A percentile compares a stretch with the other conserved stretches of the same genome.
phyloP scores from a whole-genome alignment of 139 green algal genomes.

The Micractinium conductrix region DNA sequence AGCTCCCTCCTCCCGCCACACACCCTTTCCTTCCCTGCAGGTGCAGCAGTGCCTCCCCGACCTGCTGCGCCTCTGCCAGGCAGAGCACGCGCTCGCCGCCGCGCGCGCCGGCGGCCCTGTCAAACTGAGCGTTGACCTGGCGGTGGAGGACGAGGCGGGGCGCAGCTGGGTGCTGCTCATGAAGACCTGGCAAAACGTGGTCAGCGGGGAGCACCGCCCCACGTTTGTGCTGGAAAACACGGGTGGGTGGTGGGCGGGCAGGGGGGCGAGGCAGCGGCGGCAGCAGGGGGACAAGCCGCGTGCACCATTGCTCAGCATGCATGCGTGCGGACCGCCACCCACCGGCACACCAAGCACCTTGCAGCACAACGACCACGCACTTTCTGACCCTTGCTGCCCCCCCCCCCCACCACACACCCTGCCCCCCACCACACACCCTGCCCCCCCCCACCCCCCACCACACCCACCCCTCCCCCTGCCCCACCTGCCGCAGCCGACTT shows the following conservation, averaged over 20 bases:
- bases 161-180: slow-evolving; percentile 16
- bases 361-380: too few relatives aligned
- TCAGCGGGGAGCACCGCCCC: slow-evolving; percentile 32
- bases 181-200: slow-evolving; percentile 47
- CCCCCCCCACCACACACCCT: not conserved
- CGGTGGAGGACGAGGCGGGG: slow-evolving; percentile 7
- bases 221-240: slow-evolving; percentile 50
- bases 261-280: too few relatives aligned
- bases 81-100: not conserved
- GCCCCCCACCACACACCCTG: too few relatives aligned
- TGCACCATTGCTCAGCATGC: too few relatives aligned
- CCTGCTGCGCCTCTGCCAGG: slow-evolving; percentile 28
- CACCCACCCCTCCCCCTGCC: not conserved
- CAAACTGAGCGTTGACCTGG: slow-evolving; percentile 25
- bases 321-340: too few relatives aligned
- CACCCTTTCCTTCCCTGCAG: not conserved
- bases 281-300: too few relatives aligned
- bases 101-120: slow-evolving; percentile 3
- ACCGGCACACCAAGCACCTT: too few relatives aligned
- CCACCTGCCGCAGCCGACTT: slow-evolving; percentile 16
- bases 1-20: not conserved
- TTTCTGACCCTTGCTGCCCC: too few relatives aligned
- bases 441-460: not conserved
- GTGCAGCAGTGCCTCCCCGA: slow-evolving; percentile 33
- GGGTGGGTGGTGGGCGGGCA: not conserved